Conservation (phyloP, 345 rosid species). For the Excoecaria cochinchinensis region DNA sequence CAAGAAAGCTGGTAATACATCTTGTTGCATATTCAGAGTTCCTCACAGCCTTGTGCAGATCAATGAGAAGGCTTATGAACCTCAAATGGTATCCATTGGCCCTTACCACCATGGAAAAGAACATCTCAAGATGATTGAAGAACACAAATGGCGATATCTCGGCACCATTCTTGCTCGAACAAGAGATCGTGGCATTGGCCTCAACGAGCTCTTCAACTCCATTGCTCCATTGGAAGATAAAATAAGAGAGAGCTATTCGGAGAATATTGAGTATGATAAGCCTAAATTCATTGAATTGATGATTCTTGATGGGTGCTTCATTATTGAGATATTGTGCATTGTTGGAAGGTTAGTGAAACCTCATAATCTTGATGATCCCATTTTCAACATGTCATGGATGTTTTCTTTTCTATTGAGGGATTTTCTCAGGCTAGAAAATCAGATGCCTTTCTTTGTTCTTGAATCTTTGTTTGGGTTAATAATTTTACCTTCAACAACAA, state of each 20-base stretch:
- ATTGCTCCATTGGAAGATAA: not conserved
- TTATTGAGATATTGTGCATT: slow-evolving; percentile 49
- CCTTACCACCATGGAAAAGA: slow-evolving; percentile 42
- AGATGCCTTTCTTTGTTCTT: slow-evolving; percentile 55
- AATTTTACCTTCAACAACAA: not conserved
- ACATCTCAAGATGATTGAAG: slow-evolving; percentile 41
- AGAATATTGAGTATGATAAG: not conserved
- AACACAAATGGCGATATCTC: slow-evolving; percentile 36
- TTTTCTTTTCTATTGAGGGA: slow-evolving; percentile 41
- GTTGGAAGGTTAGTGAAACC: slow-evolving; percentile 35
- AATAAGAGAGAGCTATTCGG: slow-evolving; percentile 8
- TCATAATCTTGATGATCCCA: slow-evolving; percentile 42
- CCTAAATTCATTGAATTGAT: slow-evolving; percentile 40
- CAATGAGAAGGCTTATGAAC: slow-evolving; percentile 32
- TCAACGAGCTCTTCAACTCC: not conserved
- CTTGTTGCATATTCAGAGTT: slow-evolving; percentile 9
- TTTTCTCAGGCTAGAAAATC: slow-evolving; percentile 57
- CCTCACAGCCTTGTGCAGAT: slow-evolving; percentile 2
- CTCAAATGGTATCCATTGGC: slow-evolving; percentile 46
- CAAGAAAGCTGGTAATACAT: not conserved
- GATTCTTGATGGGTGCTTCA: slow-evolving; percentile 62
- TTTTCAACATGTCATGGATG: slow-evolving; percentile 50
- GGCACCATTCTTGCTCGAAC: not conserved
- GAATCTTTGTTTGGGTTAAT: slow-evolving; percentile 24
- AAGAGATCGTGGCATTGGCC: not conserved